Evolutionary conservation across 2,329 filamentous ascomycete species (phyloP).

Genomic region (Balansia obtecta): DNA sequence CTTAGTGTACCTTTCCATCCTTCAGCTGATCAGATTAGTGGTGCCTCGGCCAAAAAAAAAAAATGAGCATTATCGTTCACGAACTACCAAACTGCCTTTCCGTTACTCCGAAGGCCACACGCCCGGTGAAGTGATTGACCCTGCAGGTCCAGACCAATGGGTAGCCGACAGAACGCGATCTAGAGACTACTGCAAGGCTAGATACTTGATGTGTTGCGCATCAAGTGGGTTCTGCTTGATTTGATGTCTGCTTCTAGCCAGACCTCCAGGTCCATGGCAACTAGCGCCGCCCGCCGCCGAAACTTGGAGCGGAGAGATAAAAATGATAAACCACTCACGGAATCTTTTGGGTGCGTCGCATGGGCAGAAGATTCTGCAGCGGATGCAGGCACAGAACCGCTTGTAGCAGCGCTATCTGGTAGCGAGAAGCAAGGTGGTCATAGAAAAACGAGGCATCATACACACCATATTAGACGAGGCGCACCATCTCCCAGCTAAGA

Average conservation of each 20-base stretch:
- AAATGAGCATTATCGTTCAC: background rate
- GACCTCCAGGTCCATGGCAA: background rate
- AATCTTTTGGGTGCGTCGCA: background rate
- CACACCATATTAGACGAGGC: background rate
- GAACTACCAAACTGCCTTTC: background rate
- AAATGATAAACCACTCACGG: background rate
- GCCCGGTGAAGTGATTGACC: background rate
- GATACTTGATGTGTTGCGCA: background rate
- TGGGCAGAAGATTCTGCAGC: background rate
- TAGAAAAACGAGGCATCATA: background rate
- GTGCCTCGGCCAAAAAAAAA: background rate
- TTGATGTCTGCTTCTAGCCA: background rate
- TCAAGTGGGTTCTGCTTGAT: background rate
- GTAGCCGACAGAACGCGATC: background rate
- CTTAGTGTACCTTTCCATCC: too few species aligned
- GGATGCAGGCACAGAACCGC: background rate
- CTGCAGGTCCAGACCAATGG: background rate
- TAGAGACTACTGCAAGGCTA: background rate
- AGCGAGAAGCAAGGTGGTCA: background rate
- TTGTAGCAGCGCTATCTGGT: background rate
- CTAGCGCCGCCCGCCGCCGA: background rate
- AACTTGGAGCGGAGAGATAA: background rate
- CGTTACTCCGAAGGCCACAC: background rate
- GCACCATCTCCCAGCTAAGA: background rate
- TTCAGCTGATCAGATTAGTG: background rate